Base-by-base conservation (phyloP, 805 yeast species). In the Wickerhamomyces kurtzmanii region DNA sequence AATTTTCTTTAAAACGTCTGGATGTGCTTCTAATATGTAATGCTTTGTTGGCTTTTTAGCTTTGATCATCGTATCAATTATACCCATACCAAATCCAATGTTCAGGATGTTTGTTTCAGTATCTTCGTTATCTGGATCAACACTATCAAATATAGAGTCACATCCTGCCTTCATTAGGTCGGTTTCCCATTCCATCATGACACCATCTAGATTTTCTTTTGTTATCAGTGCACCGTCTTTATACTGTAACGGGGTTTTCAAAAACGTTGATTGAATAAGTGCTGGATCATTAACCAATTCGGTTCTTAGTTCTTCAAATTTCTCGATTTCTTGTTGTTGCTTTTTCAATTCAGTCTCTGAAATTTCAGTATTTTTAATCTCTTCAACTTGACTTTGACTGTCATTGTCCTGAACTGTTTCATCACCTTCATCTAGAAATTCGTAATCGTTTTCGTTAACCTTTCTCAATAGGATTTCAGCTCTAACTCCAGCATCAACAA, bases 1-100 rank as follows among this genome's bases (percentile, higher is more conserved):
- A 65, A 87, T 56, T 42, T 81, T 76, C 1, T 52, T 50, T 19
- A 89, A 55, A 8, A 87, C 97, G 40, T 83, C 94, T 2, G 96
- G 96, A 47, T 87, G 97, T 0, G 96, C 96, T 51, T 87, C 97
- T 33, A 84, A 76, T 23, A 87, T 89, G 51, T 84, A 87, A 49
- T 87, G 97, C 36, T 65, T 68, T 4, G 71, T 59, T 14, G 87
- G 89, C 12, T 42, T 43, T 24, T 53, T 56, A 12, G 36, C 41
- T 45, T 80, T 80, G 34, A 87, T 81, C 67, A 77, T 72, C 1
- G 71, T 57, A 49, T 87, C 97, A 30, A 87, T 86, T 30, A 87
- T 89, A 3, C 97, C 97, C 96, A 87, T 84, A 3, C 97, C 97
- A 49, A 89, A 87, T 0, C 97, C 97, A 22, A 87, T 82, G 44